Evolutionary conservation across 2,329 filamentous ascomycete genomes (phyloP), one percentile per base, ranked within the genome.

Genomic region (Pseudofabraea citricarpa): DNA sequence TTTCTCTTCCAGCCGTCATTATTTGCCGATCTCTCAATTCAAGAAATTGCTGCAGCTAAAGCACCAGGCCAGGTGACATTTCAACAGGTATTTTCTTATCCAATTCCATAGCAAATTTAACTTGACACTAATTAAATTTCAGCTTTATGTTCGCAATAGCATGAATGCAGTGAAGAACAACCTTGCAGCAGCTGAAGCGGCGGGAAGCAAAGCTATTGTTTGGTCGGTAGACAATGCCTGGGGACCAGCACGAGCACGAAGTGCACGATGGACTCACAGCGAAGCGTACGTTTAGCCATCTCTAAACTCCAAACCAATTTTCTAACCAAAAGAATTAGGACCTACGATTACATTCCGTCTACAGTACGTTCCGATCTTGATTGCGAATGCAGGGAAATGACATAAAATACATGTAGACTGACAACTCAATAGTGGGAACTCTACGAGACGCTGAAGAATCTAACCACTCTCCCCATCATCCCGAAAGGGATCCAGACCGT

Each of bases 391-490:
- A 22, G n/a, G 33, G 10, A 6, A 6, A 12, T 23, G 18, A 10
- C 22, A 20, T 7, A 8, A 7, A 7, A 22, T 7, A 9, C 9
- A 23, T n/a, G n/a, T n/a, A 10, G 21, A 16, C 22, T 29, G 21
- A 50, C 43, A 10, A 20, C 13, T 3, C 32, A 13, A 27, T 13
- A 26, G 9, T 54, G 67, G 67, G 58, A 64, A 22, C 59, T 58
- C 44, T 69, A 66, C 56, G 49, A 61, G 45, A 64, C 37, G 44
- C 53, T 68, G 39, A 56, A 53, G 36, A 52, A 56, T 23, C 52
- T 54, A 19, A 66, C 64, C 15, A 53, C 49, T 31, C 62, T 70
- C 8, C 66, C 67, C 0, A 64, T 70, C 18, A 58, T 71, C 10
- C 57, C 68, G 29, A 37, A 37, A 37, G 35, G 35, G 4, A 37